These are phyloP conservation scores for Penicillium hesseltinei DNA, from an alignment of 2,329 filamentous ascomycete species.

Conservation along the genomic window DNA sequence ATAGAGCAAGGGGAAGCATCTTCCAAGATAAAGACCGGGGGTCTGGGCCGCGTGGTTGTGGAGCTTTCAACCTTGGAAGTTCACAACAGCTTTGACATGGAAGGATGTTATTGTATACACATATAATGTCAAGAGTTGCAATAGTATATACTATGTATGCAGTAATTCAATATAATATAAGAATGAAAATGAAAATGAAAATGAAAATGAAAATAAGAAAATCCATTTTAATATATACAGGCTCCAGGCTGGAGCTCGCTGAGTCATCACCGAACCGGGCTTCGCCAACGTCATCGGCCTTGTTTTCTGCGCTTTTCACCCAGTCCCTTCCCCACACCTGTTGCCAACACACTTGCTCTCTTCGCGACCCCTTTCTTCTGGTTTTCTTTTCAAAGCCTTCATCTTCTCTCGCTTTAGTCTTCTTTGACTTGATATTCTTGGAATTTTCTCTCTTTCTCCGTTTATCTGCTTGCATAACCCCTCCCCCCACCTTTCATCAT, in stretches of 20 bases:
- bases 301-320: conserved; percentile 27
- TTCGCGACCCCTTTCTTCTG: conserved; percentile 17
- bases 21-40: conserved; percentile 5
- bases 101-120: not conserved
- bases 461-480: conserved; percentile 1
- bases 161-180: not conserved
- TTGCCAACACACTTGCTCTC: conserved; percentile 14
- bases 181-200: too few species aligned
- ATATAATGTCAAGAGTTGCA: not conserved
- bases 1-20: not conserved
- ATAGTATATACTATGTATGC: not conserved
- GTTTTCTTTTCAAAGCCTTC: not conserved
- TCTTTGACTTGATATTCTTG: conserved; percentile 3
- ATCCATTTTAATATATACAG: not conserved
- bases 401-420: conserved; percentile 1
- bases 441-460: conserved; percentile 12
- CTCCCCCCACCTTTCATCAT: conserved; percentile 55
- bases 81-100: not conserved
- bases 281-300: conserved; percentile 35
- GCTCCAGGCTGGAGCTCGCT: not conserved
- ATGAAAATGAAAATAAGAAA: not conserved
- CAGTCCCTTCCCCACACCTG: conserved; percentile 33
- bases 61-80: conserved; percentile 1
- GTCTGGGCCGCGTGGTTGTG: conserved; percentile 12
- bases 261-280: conserved; percentile 23